Evolutionary conservation across 75 land plant species (phyloP).

Genomic region (Sequoia sempervirens): DNA sequence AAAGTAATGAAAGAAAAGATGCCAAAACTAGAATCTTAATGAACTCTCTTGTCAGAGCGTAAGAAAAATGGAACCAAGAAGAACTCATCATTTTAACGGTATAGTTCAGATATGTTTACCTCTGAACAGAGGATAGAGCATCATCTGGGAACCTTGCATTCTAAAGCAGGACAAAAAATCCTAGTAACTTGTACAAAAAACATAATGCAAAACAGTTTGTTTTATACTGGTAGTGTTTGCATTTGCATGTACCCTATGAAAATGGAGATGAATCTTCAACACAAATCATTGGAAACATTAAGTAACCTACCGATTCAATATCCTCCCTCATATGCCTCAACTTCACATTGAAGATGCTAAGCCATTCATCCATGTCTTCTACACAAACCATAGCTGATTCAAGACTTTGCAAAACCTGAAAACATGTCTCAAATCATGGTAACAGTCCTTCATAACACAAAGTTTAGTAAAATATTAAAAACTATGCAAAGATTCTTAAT

Average conservation of each 20-base stretch:
- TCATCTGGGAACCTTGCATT: neutral
- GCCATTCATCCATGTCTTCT: slow-evolving; percentile 99
- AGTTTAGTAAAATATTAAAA: neutral
- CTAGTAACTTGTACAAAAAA: neutral
- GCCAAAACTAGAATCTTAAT: neutral
- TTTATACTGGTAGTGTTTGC: neutral
- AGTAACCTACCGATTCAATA: slow-evolving; percentile 80
- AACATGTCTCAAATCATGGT: slow-evolving; percentile 1
- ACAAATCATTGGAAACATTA: neutral
- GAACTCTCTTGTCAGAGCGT: neutral
- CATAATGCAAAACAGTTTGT: neutral
- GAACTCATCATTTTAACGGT: neutral
- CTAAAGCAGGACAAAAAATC: neutral
- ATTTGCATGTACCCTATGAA: neutral
- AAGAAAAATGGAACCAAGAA: neutral
- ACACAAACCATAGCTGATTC: slow-evolving; percentile 73
- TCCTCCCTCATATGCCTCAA: slow-evolving; percentile 99
- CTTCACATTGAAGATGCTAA: slow-evolving; percentile 91
- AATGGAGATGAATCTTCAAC: neutral
- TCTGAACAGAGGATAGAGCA: neutral
- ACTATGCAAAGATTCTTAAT: neutral
- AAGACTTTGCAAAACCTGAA: slow-evolving; percentile 80
- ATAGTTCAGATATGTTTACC: neutral
- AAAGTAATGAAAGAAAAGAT: neutral
- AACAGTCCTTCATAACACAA: neutral